Percentiles rank a stretch among this genome's conserved stretches.
Evolutionary conservation across 179 eudicot genomes (phyloP).

Genomic region (Silene vulgaris): DNA sequence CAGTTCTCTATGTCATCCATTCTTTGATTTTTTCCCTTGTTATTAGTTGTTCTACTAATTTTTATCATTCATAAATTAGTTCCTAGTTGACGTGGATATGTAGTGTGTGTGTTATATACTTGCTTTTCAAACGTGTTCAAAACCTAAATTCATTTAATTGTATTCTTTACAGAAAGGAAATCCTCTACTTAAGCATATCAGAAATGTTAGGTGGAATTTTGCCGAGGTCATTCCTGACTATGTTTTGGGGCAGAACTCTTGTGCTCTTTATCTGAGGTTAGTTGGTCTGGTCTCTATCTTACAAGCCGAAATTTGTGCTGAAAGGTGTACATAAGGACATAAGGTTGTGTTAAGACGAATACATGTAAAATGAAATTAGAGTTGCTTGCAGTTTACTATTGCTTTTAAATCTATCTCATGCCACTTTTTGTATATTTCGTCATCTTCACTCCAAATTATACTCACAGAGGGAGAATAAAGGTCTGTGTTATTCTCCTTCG

Average conservation of each 20-base stretch:
- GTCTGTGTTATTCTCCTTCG: neutral
- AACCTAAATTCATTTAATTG: conserved; percentile 10
- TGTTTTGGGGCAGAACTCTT: conserved; percentile 63
- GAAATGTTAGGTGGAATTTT: conserved; percentile 87
- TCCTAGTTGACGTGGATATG: neutral
- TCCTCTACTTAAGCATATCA: conserved; percentile 82
- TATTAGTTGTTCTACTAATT: neutral
- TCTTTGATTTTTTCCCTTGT: neutral
- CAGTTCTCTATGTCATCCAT: neutral
- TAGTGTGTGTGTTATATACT: neutral
- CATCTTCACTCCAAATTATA: neutral
- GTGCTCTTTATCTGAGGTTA: conserved; percentile 90
- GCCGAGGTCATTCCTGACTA: conserved; percentile 81
- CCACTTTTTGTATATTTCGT: neutral
- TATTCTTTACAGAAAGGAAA: conserved; percentile 72
- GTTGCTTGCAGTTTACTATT: neutral
- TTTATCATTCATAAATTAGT: neutral
- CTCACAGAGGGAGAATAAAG: neutral
- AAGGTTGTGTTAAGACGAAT: neutral
- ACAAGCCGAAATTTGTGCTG: neutral
- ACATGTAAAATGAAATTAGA: neutral
- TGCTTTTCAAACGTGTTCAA: too few species aligned
- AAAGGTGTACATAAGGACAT: neutral
- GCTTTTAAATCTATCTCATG: neutral
- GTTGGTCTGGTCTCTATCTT: conserved; percentile 13